Evolutionary conservation across 225 moss, liverwort and hornwort species (phyloP).

Genomic region (Straminergon stramineum): DNA sequence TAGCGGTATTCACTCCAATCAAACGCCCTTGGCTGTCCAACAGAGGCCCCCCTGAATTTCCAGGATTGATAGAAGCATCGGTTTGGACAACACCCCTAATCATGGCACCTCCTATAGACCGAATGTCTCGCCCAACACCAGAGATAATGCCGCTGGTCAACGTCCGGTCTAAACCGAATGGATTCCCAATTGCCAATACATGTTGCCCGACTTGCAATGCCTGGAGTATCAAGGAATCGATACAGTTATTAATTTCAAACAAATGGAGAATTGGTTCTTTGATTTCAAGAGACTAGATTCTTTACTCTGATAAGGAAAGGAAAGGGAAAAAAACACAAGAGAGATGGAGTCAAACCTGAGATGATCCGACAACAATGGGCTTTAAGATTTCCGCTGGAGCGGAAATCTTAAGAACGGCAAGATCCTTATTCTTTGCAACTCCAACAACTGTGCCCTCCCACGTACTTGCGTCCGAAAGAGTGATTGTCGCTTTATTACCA

Average conservation of each 20-base stretch:
- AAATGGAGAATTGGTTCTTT: background rate
- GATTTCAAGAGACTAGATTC: background rate
- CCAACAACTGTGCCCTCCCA: conserved; percentile 55
- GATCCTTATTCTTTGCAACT: conserved; percentile 48
- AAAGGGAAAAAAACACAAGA: background rate
- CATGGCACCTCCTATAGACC: conserved; percentile 37
- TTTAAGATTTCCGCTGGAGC: conserved; percentile 30
- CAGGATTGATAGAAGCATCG: conserved; percentile 58
- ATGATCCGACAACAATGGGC: conserved; percentile 47
- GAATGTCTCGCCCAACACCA: conserved; percentile 55
- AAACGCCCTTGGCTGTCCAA: conserved; percentile 45
- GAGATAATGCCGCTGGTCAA: conserved; percentile 59
- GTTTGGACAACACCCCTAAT: conserved; percentile 52
- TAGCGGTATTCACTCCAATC: conserved; percentile 55
- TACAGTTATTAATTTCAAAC: background rate
- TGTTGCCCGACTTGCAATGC: conserved; percentile 60
- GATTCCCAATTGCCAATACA: conserved; percentile 52
- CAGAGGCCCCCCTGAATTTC: conserved; percentile 50
- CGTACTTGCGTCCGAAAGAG: conserved; percentile 42
- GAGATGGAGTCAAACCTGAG: conserved; percentile 19
- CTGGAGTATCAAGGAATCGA: conserved; percentile 1
- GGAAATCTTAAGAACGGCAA: conserved; percentile 45
- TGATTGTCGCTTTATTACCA: conserved; percentile 39
- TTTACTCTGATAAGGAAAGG: background rate
- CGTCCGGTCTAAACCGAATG: conserved; percentile 49